Conservation (phyloP, 345 rosid genomes). For the Trapa bicornis region DNA sequence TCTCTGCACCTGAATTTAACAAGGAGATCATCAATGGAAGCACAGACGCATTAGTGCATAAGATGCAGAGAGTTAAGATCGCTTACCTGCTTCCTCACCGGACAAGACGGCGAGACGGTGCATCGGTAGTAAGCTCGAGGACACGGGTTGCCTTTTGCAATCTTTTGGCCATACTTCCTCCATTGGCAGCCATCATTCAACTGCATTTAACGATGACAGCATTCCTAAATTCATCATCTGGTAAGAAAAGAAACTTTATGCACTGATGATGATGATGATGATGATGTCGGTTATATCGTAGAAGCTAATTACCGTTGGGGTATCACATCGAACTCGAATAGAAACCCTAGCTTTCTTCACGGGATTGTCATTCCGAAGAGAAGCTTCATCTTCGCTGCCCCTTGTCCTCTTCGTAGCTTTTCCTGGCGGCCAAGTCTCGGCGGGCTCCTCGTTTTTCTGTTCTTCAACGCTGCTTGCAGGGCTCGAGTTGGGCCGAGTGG, state of each 20-base stretch:
- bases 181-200: conserved; percentile 93
- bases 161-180: conserved; percentile 96
- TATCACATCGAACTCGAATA: conserved; percentile 73
- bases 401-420: conserved; percentile 30
- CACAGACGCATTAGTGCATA: background rate
- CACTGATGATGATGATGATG: background rate
- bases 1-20: conserved; percentile 61
- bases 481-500: conserved; percentile 12
- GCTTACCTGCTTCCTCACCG: conserved; percentile 85
- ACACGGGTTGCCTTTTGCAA: conserved; percentile 96
- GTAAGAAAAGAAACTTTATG: background rate
- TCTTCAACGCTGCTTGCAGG: conserved; percentile 23
- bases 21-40: background rate
- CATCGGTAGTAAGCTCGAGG: conserved; percentile 96
- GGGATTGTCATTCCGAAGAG: conserved; percentile 21
- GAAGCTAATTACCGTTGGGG: conserved; percentile 45
- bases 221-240: background rate
- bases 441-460: conserved; percentile 25
- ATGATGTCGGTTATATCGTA: background rate
- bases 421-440: conserved; percentile 25
- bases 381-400: conserved; percentile 33
- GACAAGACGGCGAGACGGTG: conserved; percentile 83
- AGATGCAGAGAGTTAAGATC: background rate
- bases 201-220: conserved; percentile 15
- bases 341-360: conserved; percentile 71